phyloP scores from a whole-genome alignment of 192 early-diverging fungal species.

The Phycomyces blakesleeanus region DNA sequence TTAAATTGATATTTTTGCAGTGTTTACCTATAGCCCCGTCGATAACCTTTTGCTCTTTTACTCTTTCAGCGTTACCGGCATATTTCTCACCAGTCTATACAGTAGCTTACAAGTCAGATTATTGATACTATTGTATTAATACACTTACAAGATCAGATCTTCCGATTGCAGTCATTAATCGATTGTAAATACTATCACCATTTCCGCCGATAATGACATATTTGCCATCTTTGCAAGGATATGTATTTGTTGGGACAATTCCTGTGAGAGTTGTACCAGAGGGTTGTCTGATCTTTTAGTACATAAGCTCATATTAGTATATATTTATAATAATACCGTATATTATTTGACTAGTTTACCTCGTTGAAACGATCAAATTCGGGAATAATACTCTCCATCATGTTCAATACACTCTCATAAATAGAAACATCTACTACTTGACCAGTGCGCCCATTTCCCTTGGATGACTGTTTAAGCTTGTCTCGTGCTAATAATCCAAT shows the following conservation, averaged over 20 bases:
- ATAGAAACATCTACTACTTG: slow-evolving; percentile 52
- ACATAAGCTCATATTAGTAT: neutral
- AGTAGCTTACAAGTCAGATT: neutral
- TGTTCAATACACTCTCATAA: slow-evolving; percentile 45
- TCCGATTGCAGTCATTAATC: slow-evolving; percentile 41
- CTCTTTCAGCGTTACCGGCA: slow-evolving; percentile 42
- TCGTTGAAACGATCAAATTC: slow-evolving; percentile 45
- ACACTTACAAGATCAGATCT: slow-evolving; percentile 36
- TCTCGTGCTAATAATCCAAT: slow-evolving; percentile 36
- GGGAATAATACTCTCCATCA: slow-evolving; percentile 48
- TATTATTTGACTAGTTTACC: slow-evolving; percentile 13
- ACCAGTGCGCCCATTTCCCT: slow-evolving; percentile 16
- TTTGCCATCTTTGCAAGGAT: slow-evolving; percentile 42
- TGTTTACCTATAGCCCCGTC: slow-evolving; percentile 40
- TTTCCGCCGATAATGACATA: slow-evolving; percentile 52
- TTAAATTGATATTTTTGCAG: neutral
- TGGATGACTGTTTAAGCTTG: slow-evolving; percentile 16
- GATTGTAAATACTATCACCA: slow-evolving; percentile 46
- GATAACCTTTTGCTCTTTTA: slow-evolving; percentile 35
- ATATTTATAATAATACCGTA: neutral
- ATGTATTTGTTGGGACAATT: slow-evolving; percentile 47
- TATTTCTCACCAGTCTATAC: slow-evolving; percentile 35
- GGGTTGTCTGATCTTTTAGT: slow-evolving; percentile 39
- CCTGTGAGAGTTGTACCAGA: slow-evolving; percentile 51
- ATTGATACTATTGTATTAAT: neutral